phyloP scores from a whole-genome alignment of 2,329 filamentous ascomycete species.

The Aschersonia sp. region DNA sequence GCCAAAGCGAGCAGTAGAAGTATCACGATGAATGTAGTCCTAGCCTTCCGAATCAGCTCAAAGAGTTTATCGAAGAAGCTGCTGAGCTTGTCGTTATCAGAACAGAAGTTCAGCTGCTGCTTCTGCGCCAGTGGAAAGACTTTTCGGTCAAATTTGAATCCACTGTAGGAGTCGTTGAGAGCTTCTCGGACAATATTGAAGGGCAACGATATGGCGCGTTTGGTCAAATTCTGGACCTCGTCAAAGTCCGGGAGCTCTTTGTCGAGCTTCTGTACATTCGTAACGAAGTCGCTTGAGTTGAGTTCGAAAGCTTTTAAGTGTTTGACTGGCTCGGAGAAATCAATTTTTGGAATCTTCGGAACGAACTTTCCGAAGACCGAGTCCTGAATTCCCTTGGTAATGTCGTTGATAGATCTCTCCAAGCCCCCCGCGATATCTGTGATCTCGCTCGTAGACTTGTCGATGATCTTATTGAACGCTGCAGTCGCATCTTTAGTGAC shows the following conservation, averaged over 20 bases:
- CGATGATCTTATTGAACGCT: conserved; percentile 33
- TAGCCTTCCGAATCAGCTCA: conserved; percentile 50
- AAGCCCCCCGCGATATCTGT: conserved; percentile 39
- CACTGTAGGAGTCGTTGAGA: conserved; percentile 56
- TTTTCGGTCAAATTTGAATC: conserved; percentile 64
- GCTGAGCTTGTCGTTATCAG: conserved; percentile 66
- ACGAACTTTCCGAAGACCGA: conserved; percentile 35
- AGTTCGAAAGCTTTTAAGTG: conserved; percentile 59
- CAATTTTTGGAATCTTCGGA: conserved; percentile 33
- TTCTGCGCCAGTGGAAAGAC: conserved; percentile 76
- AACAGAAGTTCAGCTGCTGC: conserved; percentile 75
- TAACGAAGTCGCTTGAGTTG: conserved; percentile 49
- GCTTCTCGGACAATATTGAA: conserved; percentile 67
- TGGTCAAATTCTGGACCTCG: conserved; percentile 70
- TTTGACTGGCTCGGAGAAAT: conserved; percentile 51
- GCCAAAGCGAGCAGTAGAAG: conserved; percentile 57
- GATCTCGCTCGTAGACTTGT: conserved; percentile 43
- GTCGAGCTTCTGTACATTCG: conserved; percentile 60
- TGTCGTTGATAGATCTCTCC: conserved; percentile 31
- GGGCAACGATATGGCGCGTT: conserved; percentile 58
- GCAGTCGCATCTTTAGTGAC: conserved; percentile 37
- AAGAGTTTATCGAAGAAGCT: conserved; percentile 69
- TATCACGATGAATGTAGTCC: conserved; percentile 63
- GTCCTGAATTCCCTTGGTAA: conserved; percentile 27
- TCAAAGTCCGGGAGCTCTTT: conserved; percentile 68